phyloP scores from a whole-genome alignment of 2,329 filamentous ascomycete genomes.

The Nemania abortiva region DNA sequence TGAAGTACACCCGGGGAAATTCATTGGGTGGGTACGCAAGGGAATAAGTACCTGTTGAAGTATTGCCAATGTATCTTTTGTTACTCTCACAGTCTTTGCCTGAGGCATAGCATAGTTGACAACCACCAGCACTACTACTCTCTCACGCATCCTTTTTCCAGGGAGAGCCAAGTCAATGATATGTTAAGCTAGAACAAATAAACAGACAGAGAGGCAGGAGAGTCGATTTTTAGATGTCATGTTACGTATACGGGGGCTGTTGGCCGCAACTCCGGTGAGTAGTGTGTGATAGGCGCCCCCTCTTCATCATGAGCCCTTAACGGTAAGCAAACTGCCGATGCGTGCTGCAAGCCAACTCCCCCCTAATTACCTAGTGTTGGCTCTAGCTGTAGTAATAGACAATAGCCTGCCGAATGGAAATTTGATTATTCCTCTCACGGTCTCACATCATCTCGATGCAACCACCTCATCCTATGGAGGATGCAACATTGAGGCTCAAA shows the following conservation, averaged over 20 bases:
- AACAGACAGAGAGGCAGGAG: not conserved
- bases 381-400: not conserved
- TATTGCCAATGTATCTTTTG: conserved; percentile 29
- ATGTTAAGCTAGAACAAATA: not conserved
- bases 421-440: not conserved
- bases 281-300: not conserved
- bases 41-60: conserved; percentile 26
- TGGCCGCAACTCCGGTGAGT: not conserved
- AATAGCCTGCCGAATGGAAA: not conserved
- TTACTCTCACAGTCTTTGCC: not conserved
- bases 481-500: conserved; percentile 35
- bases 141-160: not conserved
- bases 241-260: not conserved
- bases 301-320: not conserved
- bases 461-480: conserved; percentile 11
- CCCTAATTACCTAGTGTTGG: not conserved
- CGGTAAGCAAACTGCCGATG: conserved; percentile 13
- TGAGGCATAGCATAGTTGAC: not conserved
- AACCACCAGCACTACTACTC: conserved; percentile 10
- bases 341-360: conserved; percentile 6
- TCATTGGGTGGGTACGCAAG: conserved; percentile 21
- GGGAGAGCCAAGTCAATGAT: not conserved
- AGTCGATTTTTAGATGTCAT: not conserved
- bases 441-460: conserved; percentile 24
- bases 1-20: no score